Evolutionary conservation across 2,329 filamentous ascomycete genomes (phyloP).

Genomic region (Malbranchea zuffiana): DNA sequence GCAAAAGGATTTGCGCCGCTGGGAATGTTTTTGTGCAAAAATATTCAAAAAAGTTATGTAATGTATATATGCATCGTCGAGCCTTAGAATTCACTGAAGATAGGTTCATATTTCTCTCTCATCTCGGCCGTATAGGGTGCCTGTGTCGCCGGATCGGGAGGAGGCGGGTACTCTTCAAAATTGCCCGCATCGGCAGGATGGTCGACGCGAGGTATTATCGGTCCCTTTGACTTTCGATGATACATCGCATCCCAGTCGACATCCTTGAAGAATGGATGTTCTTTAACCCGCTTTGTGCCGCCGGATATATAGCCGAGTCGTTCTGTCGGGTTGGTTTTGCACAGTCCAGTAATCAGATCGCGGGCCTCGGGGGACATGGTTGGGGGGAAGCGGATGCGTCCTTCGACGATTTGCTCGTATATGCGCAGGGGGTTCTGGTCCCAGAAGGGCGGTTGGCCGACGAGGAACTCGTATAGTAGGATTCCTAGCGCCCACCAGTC

Average conservation of each 20-base stretch:
- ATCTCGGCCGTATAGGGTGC: constrained; percentile 50
- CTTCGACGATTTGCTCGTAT: constrained; percentile 57
- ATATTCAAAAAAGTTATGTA: no score
- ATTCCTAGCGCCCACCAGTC: constrained; percentile 62
- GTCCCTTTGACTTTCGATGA: constrained; percentile 48
- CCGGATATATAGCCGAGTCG: constrained; percentile 53
- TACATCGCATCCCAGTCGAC: constrained; percentile 55
- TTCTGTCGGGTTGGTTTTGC: constrained; percentile 53
- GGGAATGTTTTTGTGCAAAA: no score
- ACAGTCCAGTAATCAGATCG: constrained; percentile 51
- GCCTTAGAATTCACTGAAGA: constrained; percentile 47
- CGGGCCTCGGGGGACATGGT: constrained; percentile 49
- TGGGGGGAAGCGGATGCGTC: constrained; percentile 49
- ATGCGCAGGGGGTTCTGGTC: constrained; percentile 59
- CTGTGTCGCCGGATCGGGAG: constrained; percentile 41
- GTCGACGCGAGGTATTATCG: constrained; percentile 51
- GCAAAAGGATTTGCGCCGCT: no score
- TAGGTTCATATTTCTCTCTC: constrained; percentile 48
- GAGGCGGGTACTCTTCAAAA: constrained; percentile 54
- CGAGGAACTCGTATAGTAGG: constrained; percentile 56
- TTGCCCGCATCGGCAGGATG: constrained; percentile 52
- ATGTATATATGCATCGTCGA: no score
- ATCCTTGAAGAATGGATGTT: constrained; percentile 51
- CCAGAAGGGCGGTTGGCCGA: constrained; percentile 58
- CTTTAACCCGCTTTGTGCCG: constrained; percentile 48